Conservation (phyloP, 179 eudicot genomes). For the Amaranthus tricolor region DNA sequence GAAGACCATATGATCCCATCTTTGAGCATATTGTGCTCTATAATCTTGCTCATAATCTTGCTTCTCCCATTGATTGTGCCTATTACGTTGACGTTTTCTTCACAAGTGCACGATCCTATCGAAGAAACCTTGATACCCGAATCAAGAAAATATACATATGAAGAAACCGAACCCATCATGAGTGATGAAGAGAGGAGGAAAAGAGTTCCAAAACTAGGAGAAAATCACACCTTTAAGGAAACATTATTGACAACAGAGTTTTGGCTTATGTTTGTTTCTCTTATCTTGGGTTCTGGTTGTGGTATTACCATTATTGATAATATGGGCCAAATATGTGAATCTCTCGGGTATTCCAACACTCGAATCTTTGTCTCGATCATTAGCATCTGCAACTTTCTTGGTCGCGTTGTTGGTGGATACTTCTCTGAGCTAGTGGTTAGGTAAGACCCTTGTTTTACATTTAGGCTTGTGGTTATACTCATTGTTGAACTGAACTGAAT, state of each 20-base stretch:
- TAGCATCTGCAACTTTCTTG: conserved; percentile 55
- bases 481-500: no score
- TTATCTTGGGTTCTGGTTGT: conserved; percentile 44
- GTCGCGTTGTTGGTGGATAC: conserved; percentile 59
- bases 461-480: no score
- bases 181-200: conserved; percentile 16
- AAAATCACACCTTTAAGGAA: conserved; percentile 37
- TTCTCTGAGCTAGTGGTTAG: conserved; percentile 51
- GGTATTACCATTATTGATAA: conserved; percentile 51
- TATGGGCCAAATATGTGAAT: conserved; percentile 50
- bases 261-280: conserved; percentile 45
- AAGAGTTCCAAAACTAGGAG: conserved; percentile 35
- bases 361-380: conserved; percentile 46
- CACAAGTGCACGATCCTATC: conserved; percentile 12
- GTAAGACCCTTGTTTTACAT: conserved; percentile 11
- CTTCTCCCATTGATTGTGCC: conserved; percentile 26
- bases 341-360: conserved; percentile 35
- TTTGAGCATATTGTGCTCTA: conserved; percentile 19
- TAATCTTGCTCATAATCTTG: conserved; percentile 21
- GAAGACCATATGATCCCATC: conserved; percentile 28
- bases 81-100: conserved; percentile 19
- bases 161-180: conserved; percentile 16
- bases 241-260: conserved; percentile 39
- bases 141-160: conserved; percentile 9
- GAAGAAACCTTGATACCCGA: conserved; percentile 27